Conservation (phyloP, 2,329 filamentous ascomycete genomes). For the Claviceps sorghi region DNA sequence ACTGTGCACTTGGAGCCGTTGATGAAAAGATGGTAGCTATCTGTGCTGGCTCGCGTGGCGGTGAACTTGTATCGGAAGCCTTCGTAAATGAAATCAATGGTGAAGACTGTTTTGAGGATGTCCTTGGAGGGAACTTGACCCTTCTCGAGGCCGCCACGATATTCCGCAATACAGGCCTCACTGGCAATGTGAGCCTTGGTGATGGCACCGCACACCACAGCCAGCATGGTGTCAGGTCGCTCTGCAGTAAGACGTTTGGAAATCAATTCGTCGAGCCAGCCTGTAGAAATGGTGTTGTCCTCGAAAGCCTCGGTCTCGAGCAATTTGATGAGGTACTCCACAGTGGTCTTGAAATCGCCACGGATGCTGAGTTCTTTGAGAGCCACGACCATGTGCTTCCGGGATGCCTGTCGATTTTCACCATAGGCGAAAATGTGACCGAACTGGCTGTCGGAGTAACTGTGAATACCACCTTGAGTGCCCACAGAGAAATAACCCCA, state of each 20-base stretch:
- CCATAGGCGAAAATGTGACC: constrained; percentile 99
- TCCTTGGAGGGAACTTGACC: constrained; percentile 96
- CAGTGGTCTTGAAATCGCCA: constrained; percentile 96
- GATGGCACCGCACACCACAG: constrained; percentile 88
- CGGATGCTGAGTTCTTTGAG: constrained; percentile 98
- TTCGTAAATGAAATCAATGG: constrained; percentile 97
- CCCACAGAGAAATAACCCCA: constrained; percentile 99
- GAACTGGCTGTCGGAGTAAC: constrained; percentile 97
- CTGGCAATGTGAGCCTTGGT: constrained; percentile 93
- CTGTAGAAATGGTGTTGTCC: constrained; percentile 97
- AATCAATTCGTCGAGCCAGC: constrained; percentile 97
- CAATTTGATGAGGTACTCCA: constrained; percentile 97
- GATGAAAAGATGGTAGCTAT: constrained; percentile 97
- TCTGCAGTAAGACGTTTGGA: constrained; percentile 95
- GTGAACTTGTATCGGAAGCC: constrained; percentile 96
- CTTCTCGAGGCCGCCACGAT: constrained; percentile 80
- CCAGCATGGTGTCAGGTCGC: constrained; percentile 81
- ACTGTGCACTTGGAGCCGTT: constrained; percentile 95
- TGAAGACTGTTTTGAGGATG: constrained; percentile 93
- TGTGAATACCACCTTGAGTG: constrained; percentile 93
- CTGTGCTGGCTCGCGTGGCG: constrained; percentile 75
- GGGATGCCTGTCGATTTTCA: constrained; percentile 87
- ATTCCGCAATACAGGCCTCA: constrained; percentile 75
- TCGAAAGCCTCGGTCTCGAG: constrained; percentile 97
- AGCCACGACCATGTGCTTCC: constrained; percentile 98